Evolutionary conservation across 306 rosid species (phyloP).

Genomic region (Pyrus communis): DNA sequence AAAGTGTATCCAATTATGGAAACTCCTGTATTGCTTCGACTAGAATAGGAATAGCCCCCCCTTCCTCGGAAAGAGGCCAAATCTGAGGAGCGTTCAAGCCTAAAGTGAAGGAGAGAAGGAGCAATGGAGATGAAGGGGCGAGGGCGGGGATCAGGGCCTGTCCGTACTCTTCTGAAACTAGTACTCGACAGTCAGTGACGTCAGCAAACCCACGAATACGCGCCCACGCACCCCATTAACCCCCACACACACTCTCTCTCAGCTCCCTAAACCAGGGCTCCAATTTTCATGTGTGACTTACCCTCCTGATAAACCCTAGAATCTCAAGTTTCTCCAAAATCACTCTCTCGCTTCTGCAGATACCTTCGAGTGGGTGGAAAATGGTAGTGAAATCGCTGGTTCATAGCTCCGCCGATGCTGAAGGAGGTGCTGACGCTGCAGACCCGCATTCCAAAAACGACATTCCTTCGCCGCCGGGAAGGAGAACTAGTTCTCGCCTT

Average conservation of each 20-base stretch:
- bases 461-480: not conserved
- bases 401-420: constrained; percentile 13
- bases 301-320: constrained; percentile 2
- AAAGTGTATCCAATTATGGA: not conserved
- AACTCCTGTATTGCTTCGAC: not conserved
- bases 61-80: not conserved
- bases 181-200: not conserved
- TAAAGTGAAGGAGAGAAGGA: not conserved
- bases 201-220: not conserved
- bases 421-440: not conserved
- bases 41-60: not conserved
- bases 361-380: not conserved
- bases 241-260: not conserved
- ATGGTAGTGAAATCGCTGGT: constrained; percentile 44
- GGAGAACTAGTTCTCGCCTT: constrained; percentile 44
- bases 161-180: not conserved
- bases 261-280: not conserved
- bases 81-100: not conserved
- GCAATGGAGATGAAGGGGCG: not conserved
- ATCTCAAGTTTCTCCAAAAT: not conserved
- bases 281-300: not conserved
- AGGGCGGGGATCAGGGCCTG: not conserved
- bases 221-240: not conserved
- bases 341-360: not conserved
- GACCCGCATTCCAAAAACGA: not conserved